phyloP scores from a whole-genome alignment of 2,329 filamentous ascomycete genomes.

The Monilinia laxa region DNA sequence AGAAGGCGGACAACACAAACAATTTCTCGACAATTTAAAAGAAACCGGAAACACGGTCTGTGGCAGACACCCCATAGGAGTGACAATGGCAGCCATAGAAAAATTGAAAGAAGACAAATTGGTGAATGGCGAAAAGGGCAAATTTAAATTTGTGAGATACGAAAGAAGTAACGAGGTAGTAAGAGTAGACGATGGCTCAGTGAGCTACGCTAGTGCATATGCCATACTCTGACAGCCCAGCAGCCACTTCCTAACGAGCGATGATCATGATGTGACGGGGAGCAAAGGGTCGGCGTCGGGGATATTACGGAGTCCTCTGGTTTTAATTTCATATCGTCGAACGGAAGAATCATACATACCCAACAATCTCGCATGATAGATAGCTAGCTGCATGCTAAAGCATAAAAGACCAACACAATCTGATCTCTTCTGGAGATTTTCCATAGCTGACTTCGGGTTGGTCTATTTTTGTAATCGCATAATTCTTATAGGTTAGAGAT shows the following conservation, averaged over 20 bases:
- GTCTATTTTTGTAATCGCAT: no score
- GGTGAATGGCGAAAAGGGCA: slow-evolving; percentile 36
- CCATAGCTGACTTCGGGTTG: background rate
- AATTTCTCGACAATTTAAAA: slow-evolving; percentile 67
- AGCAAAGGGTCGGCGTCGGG: background rate
- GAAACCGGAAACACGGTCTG: slow-evolving; percentile 89
- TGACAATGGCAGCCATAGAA: slow-evolving; percentile 87
- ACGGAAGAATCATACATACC: background rate
- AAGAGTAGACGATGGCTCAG: slow-evolving; percentile 71
- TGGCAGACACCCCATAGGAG: slow-evolving; percentile 89
- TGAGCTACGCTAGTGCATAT: slow-evolving; percentile 94
- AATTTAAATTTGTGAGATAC: slow-evolving; percentile 77
- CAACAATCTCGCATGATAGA: background rate
- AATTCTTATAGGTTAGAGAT: no score
- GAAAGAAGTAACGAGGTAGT: slow-evolving; percentile 78
- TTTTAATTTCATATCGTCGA: background rate
- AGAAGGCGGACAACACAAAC: slow-evolving; percentile 68
- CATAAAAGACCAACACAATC: background rate
- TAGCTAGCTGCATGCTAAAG: background rate
- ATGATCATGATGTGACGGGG: background rate
- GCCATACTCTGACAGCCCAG: slow-evolving; percentile 55
- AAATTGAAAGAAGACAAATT: slow-evolving; percentile 46
- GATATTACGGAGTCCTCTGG: background rate
- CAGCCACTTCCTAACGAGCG: background rate
- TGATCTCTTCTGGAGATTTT: background rate